phyloP scores from a whole-genome alignment of 1,139 yeast genomes.

The Nakaseomyces nivariensis region DNA sequence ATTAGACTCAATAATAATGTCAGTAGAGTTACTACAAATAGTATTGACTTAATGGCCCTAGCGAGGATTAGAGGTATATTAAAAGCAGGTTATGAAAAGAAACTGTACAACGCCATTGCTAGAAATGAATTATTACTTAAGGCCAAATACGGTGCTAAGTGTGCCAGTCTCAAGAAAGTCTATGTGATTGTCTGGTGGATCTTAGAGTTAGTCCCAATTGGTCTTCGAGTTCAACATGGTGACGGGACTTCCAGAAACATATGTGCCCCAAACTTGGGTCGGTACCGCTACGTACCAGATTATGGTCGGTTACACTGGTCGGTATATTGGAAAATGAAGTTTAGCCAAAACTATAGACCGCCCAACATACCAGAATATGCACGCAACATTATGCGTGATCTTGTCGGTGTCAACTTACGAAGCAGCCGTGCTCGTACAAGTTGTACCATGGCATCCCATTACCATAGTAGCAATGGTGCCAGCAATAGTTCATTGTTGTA shows the following conservation, averaged over 20 bases:
- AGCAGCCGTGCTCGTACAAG: neutral
- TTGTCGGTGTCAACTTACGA: constrained; percentile 23
- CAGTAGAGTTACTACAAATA: neutral
- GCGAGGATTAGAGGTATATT: neutral
- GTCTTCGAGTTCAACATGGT: constrained; percentile 38
- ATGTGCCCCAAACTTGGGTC: constrained; percentile 46
- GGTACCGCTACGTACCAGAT: constrained; percentile 39
- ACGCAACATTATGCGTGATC: constrained; percentile 16
- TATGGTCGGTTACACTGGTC: constrained; percentile 52
- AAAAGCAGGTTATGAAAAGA: neutral
- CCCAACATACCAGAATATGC: constrained; percentile 35
- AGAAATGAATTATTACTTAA: neutral
- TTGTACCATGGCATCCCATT: neutral
- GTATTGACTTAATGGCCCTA: neutral
- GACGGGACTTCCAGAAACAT: constrained; percentile 40
- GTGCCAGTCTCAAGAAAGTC: neutral
- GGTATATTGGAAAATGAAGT: constrained; percentile 43
- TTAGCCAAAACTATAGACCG: constrained; percentile 38
- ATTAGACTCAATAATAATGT: neutral
- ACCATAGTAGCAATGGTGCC: neutral
- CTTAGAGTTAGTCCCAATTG: constrained; percentile 49
- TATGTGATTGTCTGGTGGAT: constrained; percentile 42
- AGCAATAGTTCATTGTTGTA: neutral
- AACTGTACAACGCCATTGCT: constrained; percentile 1
- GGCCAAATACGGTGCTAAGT: neutral